Percentiles rank a stretch among this genome's conserved stretches.
phyloP scores from a whole-genome alignment of 257 asterid species.

The Nemophila menziesii region DNA sequence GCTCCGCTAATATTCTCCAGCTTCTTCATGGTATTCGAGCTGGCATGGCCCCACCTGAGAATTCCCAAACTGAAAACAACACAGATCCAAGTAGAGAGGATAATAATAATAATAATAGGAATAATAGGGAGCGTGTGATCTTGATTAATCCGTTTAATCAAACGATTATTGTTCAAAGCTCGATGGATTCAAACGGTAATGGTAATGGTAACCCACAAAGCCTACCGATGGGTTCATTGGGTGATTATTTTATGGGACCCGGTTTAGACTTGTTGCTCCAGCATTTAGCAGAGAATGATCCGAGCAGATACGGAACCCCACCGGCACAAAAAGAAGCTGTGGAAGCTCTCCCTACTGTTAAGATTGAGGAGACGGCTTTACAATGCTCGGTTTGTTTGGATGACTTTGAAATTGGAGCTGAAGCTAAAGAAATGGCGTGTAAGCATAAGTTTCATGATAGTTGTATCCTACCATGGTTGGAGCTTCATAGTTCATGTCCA shows the following conservation, averaged over 20 bases:
- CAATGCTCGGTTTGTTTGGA: conserved; percentile 80
- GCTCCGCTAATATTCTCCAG: conserved; percentile 62
- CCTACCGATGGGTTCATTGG: conserved; percentile 47
- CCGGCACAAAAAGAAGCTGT: conserved; percentile 75
- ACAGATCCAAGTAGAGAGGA: conserved; percentile 11
- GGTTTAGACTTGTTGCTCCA: conserved; percentile 68
- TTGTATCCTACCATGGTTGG: conserved; percentile 81
- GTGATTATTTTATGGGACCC: conserved; percentile 73
- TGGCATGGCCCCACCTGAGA: conserved; percentile 37
- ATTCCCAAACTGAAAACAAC: too few species aligned
- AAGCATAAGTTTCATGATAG: conserved; percentile 58
- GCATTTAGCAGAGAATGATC: conserved; percentile 77
- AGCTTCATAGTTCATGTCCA: conserved; percentile 90
- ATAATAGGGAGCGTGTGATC: conserved; percentile 48
- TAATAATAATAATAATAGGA: too few species aligned
- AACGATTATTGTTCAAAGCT: conserved; percentile 45
- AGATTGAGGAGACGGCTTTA: conserved; percentile 26
- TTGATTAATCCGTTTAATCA: conserved; percentile 64
- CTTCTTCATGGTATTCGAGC: conserved; percentile 63
- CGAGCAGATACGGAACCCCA: conserved; percentile 66
- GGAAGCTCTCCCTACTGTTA: conserved; percentile 50
- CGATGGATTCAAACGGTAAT: too few species aligned
- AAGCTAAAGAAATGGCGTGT: conserved; percentile 79
- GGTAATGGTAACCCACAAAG: conserved; percentile 20
- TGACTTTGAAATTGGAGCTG: conserved; percentile 51